phyloP scores from a whole-genome alignment of 331 rosid genomes.

The Ulmus americana region DNA sequence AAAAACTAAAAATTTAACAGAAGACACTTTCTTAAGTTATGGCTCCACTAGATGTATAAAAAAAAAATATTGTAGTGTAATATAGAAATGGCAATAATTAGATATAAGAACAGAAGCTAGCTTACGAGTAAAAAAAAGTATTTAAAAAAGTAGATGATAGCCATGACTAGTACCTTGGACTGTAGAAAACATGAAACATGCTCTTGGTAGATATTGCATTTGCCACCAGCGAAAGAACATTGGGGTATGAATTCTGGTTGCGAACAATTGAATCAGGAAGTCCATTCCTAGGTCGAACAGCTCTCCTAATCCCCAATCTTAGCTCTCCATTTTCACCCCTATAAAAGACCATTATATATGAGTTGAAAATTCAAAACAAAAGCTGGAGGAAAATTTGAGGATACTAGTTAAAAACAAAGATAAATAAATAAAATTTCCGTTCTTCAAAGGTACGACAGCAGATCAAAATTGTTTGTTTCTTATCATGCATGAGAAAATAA shows the following conservation, averaged over 20 bases:
- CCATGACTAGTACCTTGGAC: slow-evolving; percentile 68
- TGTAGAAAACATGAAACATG: slow-evolving; percentile 85
- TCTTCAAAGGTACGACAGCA: background rate
- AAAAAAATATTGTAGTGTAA: no score
- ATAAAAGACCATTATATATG: slow-evolving; percentile 24
- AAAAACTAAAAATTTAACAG: background rate
- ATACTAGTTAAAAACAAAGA: background rate
- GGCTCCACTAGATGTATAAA: no score
- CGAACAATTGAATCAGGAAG: slow-evolving; percentile 78
- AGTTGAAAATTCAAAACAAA: slow-evolving; percentile 18
- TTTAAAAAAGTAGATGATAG: slow-evolving; percentile 10
- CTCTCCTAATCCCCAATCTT: slow-evolving; percentile 88
- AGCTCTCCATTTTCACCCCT: slow-evolving; percentile 96
- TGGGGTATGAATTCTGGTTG: slow-evolving; percentile 56
- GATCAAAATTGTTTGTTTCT: background rate
- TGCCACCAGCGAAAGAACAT: slow-evolving; percentile 63
- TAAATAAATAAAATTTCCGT: background rate
- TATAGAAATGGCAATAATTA: no score
- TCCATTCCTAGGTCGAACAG: slow-evolving; percentile 74
- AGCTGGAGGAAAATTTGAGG: background rate
- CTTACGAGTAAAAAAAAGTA: background rate
- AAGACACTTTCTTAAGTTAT: background rate
- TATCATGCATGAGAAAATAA: background rate
- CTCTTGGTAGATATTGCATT: slow-evolving; percentile 75
- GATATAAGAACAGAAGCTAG: background rate